Conservation (phyloP, 306 rosid species). For the Vigna nakashimae region DNA sequence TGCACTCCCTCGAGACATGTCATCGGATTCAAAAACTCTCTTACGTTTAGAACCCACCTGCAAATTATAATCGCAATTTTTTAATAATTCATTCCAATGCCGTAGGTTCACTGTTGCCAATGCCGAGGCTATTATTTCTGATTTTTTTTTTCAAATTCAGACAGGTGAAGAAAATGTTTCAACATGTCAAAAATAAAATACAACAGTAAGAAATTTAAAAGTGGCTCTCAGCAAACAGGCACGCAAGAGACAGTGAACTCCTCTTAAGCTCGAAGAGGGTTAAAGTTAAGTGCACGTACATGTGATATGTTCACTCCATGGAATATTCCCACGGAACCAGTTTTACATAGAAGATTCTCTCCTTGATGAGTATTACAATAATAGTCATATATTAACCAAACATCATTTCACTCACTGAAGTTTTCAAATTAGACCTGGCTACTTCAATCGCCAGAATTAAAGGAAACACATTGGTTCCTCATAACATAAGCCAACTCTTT, state of each 20-base stretch:
- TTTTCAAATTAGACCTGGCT: conserved; percentile 10
- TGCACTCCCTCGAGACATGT: conserved; percentile 72
- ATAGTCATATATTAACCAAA: conserved; percentile 19
- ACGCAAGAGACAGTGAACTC: neutral
- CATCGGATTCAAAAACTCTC: conserved; percentile 70
- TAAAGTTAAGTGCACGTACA: neutral
- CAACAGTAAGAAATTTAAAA: neutral
- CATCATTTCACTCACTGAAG: neutral
- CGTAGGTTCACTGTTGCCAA: neutral
- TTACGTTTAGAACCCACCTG: conserved; percentile 82
- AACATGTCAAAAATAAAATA: neutral
- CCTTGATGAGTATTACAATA: neutral
- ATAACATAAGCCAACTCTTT: conserved; percentile 3
- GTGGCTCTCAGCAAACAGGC: conserved; percentile 26
- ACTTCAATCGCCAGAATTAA: conserved; percentile 22
- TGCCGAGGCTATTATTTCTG: neutral
- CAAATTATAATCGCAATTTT: conserved; percentile 30
- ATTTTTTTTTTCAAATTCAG: conserved; percentile 1
- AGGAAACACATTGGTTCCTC: conserved; percentile 18
- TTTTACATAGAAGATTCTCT: conserved; percentile 20
- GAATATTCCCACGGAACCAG: conserved; percentile 9
- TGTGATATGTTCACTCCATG: conserved; percentile 6
- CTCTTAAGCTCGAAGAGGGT: conserved; percentile 3
- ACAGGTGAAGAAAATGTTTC: conserved; percentile 14
- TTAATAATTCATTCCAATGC: conserved; percentile 20